Evolutionary conservation across 164 flowering plant species (phyloP).

Genomic region (Malania oleifera): DNA sequence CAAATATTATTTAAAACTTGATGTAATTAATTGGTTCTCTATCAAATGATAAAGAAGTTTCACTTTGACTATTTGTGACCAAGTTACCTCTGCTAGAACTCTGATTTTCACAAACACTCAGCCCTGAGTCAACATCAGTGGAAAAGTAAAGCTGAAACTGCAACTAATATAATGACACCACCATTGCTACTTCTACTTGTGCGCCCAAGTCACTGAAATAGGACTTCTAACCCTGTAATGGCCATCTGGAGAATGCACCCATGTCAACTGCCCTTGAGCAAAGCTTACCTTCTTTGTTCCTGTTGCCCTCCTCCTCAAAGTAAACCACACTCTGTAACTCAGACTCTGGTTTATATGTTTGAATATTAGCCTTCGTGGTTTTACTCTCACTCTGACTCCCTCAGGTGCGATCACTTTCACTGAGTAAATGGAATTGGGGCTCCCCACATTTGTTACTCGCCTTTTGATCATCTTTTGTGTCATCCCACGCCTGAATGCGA

Average conservation of each 20-base stretch:
- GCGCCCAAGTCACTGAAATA: conserved; percentile 71
- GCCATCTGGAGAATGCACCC: conserved; percentile 43
- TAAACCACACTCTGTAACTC: conserved; percentile 60
- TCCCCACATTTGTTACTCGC: conserved; percentile 74
- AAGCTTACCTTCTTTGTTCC: conserved; percentile 14
- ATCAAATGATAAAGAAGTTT: neutral
- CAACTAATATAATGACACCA: neutral
- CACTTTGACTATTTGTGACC: neutral
- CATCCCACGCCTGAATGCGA: conserved; percentile 48
- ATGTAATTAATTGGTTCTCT: neutral
- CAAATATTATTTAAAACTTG: conserved; percentile 1
- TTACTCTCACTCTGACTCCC: conserved; percentile 64
- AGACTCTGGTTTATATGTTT: conserved; percentile 41
- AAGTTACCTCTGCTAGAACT: neutral
- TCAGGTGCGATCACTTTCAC: conserved; percentile 64
- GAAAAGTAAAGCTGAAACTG: neutral
- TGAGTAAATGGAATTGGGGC: conserved; percentile 65
- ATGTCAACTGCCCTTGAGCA: conserved; percentile 66
- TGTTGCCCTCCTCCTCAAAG: conserved; percentile 38
- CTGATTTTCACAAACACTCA: neutral
- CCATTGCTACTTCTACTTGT: conserved; percentile 13
- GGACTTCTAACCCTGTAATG: conserved; percentile 67
- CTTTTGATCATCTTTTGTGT: conserved; percentile 42
- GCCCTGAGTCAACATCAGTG: neutral
- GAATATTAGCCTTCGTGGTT: conserved; percentile 56